Evolutionary conservation across 805 yeast genomes (phyloP), one percentile per base, ranked within the genome.

Genomic region (Schwanniomyces sp.): DNA sequence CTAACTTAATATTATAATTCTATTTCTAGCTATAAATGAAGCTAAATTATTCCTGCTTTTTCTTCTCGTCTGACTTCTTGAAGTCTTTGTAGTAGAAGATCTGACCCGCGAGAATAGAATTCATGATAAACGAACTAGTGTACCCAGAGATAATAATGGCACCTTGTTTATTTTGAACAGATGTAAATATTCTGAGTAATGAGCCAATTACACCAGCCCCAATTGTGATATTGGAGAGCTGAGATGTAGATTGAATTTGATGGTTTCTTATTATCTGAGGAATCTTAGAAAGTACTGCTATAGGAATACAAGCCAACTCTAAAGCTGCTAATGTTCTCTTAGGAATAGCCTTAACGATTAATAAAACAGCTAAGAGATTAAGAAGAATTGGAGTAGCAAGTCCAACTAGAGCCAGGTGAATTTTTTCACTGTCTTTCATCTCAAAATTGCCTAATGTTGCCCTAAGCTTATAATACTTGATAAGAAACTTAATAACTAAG

Each of bases 161-260:
- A 30, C 58, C 62, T 48, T 59, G 41, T 41, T 56, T 49, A 49
- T 61, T 58, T 49, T 68, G 65, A 11, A 63, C 44, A 8, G 77
- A 69, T 34, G 78, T 72, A 53, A 67, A 72, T 17, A 73, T 71
- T 41, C 78, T 61, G 41, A 67, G 55, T 40, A 64, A 54, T 8
- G 76, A 64, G 1, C 78, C 78, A 18, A 68, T 38, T 34, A 65
- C 63, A 51, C 72, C 73, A 47, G 77, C 78, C 25, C 67, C 60
- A 29, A 72, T 61, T n/a, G 75, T 72, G 39, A 70, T 56, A 25
- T 56, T 62, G 9, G 73, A 64, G 40, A 73, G 66, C 50, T 70
- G 75, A 14, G 53, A 54, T 1, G 77, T 69, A 2, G 75, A 67
- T 39, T 62, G 58, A 51, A 72, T 61, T 18, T 51, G 56, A 21